Evolutionary conservation across 768 basidiomycete genomes (phyloP).

Genomic region (Tylopilus sp.): DNA sequence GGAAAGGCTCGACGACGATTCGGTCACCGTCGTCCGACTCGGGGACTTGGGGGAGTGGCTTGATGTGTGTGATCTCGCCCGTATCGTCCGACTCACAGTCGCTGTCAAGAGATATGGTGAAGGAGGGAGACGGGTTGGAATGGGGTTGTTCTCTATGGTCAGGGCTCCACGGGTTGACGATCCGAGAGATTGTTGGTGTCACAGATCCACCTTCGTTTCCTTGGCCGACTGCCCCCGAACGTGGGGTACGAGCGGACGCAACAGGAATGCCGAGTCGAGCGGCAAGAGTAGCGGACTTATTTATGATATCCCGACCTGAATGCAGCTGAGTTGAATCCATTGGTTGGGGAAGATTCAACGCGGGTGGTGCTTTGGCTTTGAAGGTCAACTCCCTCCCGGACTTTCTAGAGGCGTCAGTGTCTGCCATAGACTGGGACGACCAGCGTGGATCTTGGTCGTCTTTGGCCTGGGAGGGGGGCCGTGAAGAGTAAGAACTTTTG

Average conservation of each 20-base stretch:
- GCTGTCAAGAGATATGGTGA: neutral
- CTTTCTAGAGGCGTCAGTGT: neutral
- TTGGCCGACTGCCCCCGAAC: constrained; percentile 4
- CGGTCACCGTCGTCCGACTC: neutral
- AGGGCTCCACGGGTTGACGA: neutral
- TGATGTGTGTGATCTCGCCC: constrained; percentile 1
- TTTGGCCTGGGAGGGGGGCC: neutral
- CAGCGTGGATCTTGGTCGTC: neutral
- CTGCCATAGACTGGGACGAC: neutral
- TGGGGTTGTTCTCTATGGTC: neutral
- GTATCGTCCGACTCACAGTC: constrained; percentile 6
- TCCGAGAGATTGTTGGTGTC: constrained; percentile 2
- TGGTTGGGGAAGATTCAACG: constrained; percentile 2
- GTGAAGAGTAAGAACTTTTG: constrained; percentile 2
- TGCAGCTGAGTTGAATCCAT: neutral
- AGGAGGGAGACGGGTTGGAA: neutral
- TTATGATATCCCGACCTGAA: neutral
- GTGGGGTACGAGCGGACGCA: neutral
- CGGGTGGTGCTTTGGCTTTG: constrained; percentile 9
- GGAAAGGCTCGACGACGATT: neutral
- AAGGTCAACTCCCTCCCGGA: neutral
- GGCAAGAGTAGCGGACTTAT: constrained; percentile 11
- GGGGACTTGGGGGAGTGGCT: constrained; percentile 10
- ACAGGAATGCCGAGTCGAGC: constrained; percentile 9
- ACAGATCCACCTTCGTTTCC: constrained; percentile 6